A percentile compares a stretch with the other conserved stretches of the same genome.
phyloP scores from a whole-genome alignment of 176 grass and related monocot genomes.

The Thalia dealbata region DNA sequence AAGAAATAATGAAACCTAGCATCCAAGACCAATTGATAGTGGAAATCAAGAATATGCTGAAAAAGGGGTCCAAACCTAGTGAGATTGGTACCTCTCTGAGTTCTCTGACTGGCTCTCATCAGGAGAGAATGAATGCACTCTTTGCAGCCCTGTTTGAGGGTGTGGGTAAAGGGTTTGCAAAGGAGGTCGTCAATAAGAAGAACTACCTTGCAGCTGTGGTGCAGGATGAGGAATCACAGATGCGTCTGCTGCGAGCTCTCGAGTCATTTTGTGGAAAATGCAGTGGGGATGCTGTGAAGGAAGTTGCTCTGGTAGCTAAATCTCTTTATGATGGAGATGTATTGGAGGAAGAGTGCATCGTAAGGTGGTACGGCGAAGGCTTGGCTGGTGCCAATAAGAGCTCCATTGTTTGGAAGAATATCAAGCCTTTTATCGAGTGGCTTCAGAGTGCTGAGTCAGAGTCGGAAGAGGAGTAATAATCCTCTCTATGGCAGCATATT shows the following conservation, averaged over 20 bases:
- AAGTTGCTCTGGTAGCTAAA: conserved; percentile 54
- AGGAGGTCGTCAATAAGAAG: conserved; percentile 60
- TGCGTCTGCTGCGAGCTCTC: conserved; percentile 32
- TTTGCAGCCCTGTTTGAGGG: conserved; percentile 51
- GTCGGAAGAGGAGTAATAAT: conserved; percentile 37
- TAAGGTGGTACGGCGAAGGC: conserved; percentile 47
- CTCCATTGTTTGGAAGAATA: conserved; percentile 39
- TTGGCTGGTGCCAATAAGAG: conserved; percentile 19
- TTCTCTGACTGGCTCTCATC: conserved; percentile 23
- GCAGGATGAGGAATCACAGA: conserved; percentile 40
- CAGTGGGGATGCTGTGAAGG: conserved; percentile 50
- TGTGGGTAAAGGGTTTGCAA: conserved; percentile 49
- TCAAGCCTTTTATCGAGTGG: conserved; percentile 58
- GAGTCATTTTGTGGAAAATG: conserved; percentile 37
- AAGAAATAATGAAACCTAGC: not conserved
- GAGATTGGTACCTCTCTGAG: conserved; percentile 25
- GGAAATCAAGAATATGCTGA: conserved; percentile 39
- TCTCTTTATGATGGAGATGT: conserved; percentile 58
- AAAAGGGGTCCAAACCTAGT: conserved; percentile 28
- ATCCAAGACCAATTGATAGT: conserved; percentile 15
- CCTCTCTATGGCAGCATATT: not conserved
- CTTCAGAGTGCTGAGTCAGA: conserved; percentile 58
- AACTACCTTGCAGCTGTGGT: conserved; percentile 38
- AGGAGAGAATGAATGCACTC: conserved; percentile 50
- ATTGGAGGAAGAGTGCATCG: conserved; percentile 57